Conservation (phyloP, 192 early-diverging fungal genomes). For the Paraglomus brasilianum region DNA sequence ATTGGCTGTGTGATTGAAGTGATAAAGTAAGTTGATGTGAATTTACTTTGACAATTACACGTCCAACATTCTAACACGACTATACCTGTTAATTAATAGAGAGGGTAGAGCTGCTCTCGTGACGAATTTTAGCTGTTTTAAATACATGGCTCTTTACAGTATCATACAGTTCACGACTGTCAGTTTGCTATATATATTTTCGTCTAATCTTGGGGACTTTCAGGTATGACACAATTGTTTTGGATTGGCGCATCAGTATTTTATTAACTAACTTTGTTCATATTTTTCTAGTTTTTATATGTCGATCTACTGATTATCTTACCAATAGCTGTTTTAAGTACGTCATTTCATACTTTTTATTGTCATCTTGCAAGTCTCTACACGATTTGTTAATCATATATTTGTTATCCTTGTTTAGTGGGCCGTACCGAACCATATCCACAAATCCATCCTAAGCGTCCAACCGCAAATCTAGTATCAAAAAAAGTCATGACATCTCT, state of each 20-base stretch:
- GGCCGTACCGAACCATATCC: conserved; percentile 82
- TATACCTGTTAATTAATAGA: conserved; percentile 36
- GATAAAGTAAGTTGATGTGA: conserved; percentile 58
- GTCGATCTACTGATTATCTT: conserved; percentile 93
- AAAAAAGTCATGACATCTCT: conserved; percentile 89
- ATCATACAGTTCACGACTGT: conserved; percentile 97
- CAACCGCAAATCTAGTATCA: conserved; percentile 87
- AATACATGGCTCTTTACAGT: conserved; percentile 97
- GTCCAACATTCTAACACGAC: not conserved
- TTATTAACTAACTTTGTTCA: not conserved
- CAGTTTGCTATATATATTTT: conserved; percentile 86
- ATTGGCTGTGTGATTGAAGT: conserved; percentile 92
- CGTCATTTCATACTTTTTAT: conserved; percentile 12
- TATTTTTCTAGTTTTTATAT: conserved; percentile 80
- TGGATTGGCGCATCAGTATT: not conserved
- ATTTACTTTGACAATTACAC: not conserved
- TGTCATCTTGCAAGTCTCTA: not conserved
- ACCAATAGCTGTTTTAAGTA: conserved; percentile 76
- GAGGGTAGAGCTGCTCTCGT: conserved; percentile 96
- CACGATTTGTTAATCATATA: too few species aligned
- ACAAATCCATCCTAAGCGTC: conserved; percentile 71
- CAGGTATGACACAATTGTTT: conserved; percentile 45
- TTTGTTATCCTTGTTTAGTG: conserved; percentile 54
- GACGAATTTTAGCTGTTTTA: conserved; percentile 97
- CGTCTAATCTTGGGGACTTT: conserved; percentile 86